Evolutionary conservation across 2,329 filamentous ascomycete species (phyloP).

Genomic region (Xylariaceae sp.): DNA sequence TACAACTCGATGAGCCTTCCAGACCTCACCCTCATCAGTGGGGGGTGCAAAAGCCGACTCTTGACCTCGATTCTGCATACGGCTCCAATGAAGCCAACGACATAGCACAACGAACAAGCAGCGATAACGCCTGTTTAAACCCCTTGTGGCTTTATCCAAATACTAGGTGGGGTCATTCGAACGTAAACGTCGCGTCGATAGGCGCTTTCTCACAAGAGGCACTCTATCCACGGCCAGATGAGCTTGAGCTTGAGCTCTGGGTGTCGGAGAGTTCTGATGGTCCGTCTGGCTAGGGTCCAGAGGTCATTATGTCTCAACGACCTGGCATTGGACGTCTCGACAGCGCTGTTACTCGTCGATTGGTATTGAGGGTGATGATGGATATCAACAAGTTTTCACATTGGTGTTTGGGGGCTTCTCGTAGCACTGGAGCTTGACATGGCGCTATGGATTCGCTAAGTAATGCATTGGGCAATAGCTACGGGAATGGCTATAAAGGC

Average conservation of each 20-base stretch:
- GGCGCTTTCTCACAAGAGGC: not conserved
- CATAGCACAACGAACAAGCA: not conserved
- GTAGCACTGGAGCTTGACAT: too few relatives aligned
- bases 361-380: too few relatives aligned
- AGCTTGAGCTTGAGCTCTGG: not conserved
- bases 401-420: too few relatives aligned
- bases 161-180: too few relatives aligned
- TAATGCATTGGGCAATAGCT: too few relatives aligned
- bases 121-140: not conserved
- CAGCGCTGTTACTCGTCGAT: too few relatives aligned
- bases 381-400: too few relatives aligned
- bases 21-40: not conserved
- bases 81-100: not conserved
- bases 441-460: too few relatives aligned
- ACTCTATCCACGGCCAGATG: not conserved
- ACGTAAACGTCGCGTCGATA: not conserved
- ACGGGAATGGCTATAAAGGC: too few relatives aligned
- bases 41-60: not conserved
- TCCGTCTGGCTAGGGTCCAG: not conserved
- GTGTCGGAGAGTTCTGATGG: not conserved
- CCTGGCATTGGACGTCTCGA: too few relatives aligned
- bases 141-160: too few relatives aligned
- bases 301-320: not conserved
- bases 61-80: constrained; percentile 12
- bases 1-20: constrained; percentile 2